Base-by-base conservation (phyloP, 805 yeast genomes). In the Metschnikowia lochheadii region DNA sequence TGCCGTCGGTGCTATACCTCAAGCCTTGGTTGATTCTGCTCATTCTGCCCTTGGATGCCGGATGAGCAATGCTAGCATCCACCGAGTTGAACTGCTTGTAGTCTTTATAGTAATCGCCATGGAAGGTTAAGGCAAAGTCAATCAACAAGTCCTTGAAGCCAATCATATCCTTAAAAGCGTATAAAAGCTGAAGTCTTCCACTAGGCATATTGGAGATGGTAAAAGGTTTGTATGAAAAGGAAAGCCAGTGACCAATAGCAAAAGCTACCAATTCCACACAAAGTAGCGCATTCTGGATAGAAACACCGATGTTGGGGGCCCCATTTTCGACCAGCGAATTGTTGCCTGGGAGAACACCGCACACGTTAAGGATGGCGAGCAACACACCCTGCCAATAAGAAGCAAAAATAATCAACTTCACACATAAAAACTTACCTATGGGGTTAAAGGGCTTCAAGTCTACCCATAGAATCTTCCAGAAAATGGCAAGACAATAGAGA, bases 341-440 rank as follows among this genome's bases (percentile, higher is more conserved):
- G 53, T 46, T 49, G 11, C 67, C 67, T 3, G 78, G 77, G 29
- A 81, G 56, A 40, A 73, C 45, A 48, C 83, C 78, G 59, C 77
- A 57, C 62, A 76, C 71, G 68, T 78, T 71, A 40, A 85, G 60
- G 0, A 81, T 61, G 4, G 82, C 81, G 41, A 87, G 69, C 1
- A 83, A 56, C 7, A 86, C 69, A 0, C 95, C 89, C 64, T 94
- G 99, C 99, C 99, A 94, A 65, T 90, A 94, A n/a, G 96, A 87
- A 21, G 97, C 98, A 75, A 94, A 94, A 44, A 94, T 91, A 49
- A 94, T 89, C 55, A 90, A 76, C 63, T 94, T 94, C 43, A 94
- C 96, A 69, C 97, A 90, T 37, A 94, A 65, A 65, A 94, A 94
- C 68, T 91, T 91, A 10, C 95, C 90, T 80, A 94, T 83, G 3